Evolutionary conservation across 345 rosid genomes (phyloP), one percentile per base, ranked within the genome.

Genomic region (Sisymbrium altissimum): DNA sequence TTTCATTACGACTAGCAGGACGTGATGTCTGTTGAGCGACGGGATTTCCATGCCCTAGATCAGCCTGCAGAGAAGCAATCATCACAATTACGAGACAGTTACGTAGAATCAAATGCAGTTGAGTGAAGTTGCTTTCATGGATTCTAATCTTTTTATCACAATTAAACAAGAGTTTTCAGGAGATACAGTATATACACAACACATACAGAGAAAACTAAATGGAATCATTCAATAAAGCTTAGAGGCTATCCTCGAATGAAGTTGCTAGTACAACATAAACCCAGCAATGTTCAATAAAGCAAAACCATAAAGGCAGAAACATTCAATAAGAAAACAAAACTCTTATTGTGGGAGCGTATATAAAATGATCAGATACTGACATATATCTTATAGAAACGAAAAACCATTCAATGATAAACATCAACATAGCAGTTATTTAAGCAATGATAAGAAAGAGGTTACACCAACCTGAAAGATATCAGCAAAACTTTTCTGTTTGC

Each of bases 401-500:
- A n/a, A n/a, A n/a, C n/a, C n/a, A n/a, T n/a, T n/a, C n/a, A n/a
- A n/a, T n/a, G n/a, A n/a, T n/a, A n/a, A n/a, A n/a, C n/a, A n/a
- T n/a, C n/a, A n/a, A n/a, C n/a, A n/a, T n/a, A n/a, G n/a, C n/a
- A n/a, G n/a, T n/a, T n/a, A n/a, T n/a, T n/a, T n/a, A n/a, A n/a
- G n/a, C n/a, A 23, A 23, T 23, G 25, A 23, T 11, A 7, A 25
- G 12, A 50, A 32, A 71, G 68, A 60, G 52, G 38, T 36, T 40
- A 19, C 43, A 64, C 65, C 67, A 79, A 91, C 98, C 98, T 93
- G 96, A 87, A 87, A 72, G 54, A 90, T 90, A 80, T 93, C 98
- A 3, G 88, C 84, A 62, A 89, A 84, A 79, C 91, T 93, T 82
- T 83, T 90, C 73, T 89, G 89, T 79, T 84, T 84, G 52, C 83